A percentile compares a stretch with the other conserved stretches of the same genome.
Conservation (phyloP, 345 rosid genomes). For the Nasturtium officinale region DNA sequence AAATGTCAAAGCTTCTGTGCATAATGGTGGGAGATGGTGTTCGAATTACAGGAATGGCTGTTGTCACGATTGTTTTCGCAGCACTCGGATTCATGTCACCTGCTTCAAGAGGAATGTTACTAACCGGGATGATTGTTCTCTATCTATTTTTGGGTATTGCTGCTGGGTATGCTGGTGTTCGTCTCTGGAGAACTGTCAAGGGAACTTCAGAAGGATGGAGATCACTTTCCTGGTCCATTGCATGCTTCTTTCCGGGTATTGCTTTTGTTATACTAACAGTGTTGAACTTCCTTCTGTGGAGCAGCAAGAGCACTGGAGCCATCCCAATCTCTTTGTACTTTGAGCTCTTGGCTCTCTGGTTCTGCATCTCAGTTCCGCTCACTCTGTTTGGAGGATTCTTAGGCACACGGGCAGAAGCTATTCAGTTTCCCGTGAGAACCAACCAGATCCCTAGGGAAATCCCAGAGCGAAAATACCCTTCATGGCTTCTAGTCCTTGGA, state of each 20-base stretch:
- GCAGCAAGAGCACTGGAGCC: constrained; percentile 77
- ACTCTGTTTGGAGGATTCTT: constrained; percentile 77
- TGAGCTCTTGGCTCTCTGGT: constrained; percentile 73
- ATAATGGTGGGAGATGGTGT: constrained; percentile 78
- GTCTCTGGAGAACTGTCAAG: constrained; percentile 73
- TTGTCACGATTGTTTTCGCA: constrained; percentile 74
- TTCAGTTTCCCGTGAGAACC: constrained; percentile 66
- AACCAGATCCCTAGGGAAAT: constrained; percentile 86
- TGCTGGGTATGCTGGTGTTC: constrained; percentile 74
- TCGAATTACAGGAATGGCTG: constrained; percentile 81
- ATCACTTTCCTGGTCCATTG: constrained; percentile 69
- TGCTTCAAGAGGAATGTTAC: constrained; percentile 83
- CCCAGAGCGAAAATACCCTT: constrained; percentile 81
- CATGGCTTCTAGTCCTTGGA: constrained; percentile 87
- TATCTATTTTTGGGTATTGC: constrained; percentile 73
- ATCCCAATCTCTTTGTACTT: constrained; percentile 77
- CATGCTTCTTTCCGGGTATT: constrained; percentile 84
- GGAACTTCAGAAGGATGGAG: constrained; percentile 82
- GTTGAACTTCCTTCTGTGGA: constrained; percentile 76
- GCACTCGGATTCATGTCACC: constrained; percentile 87
- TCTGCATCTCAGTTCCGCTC: constrained; percentile 82
- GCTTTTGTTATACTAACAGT: constrained; percentile 71
- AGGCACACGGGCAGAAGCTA: constrained; percentile 68
- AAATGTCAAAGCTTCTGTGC: constrained; percentile 66
- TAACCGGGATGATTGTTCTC: constrained; percentile 81